Evolutionary conservation across 257 asterid species (phyloP).

Genomic region (Penstemon barbatus): DNA sequence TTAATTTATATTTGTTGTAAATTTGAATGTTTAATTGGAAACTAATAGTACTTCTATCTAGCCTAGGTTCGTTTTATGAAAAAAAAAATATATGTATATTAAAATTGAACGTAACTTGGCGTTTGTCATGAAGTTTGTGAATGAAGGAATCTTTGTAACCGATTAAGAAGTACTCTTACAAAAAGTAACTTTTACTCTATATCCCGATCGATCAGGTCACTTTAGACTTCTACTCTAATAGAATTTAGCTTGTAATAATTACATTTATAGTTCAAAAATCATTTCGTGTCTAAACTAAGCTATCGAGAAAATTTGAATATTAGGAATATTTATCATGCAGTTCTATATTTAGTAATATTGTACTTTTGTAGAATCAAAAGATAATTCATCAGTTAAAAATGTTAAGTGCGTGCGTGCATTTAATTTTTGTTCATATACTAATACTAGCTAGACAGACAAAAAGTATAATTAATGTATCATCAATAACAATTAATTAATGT

Average conservation of each 20-base stretch:
- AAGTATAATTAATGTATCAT: not conserved
- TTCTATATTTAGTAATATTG: not conserved
- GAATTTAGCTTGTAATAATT: not conserved
- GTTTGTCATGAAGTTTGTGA: slow-evolving; percentile 35
- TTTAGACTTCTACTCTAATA: slow-evolving; percentile 6
- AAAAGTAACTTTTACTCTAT: slow-evolving; percentile 41
- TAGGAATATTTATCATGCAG: not conserved
- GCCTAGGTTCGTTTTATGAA: too few species aligned
- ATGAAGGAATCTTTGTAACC: slow-evolving; percentile 37
- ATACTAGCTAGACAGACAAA: not conserved
- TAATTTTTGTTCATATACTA: not conserved
- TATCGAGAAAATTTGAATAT: not conserved
- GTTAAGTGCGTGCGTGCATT: not conserved
- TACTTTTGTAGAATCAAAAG: slow-evolving; percentile 2
- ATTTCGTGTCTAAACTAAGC: not conserved
- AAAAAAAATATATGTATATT: too few species aligned
- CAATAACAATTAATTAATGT: not conserved
- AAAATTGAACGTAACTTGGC: not conserved
- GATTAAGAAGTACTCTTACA: slow-evolving; percentile 18
- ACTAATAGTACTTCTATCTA: too few species aligned
- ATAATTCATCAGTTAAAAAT: not conserved
- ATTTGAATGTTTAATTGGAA: too few species aligned
- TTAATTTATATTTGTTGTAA: too few species aligned
- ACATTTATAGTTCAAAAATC: not conserved
- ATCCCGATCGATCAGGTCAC: slow-evolving; percentile 14